Conservation (phyloP, 148 eudicot genomes). For the Diospyros lotus region DNA sequence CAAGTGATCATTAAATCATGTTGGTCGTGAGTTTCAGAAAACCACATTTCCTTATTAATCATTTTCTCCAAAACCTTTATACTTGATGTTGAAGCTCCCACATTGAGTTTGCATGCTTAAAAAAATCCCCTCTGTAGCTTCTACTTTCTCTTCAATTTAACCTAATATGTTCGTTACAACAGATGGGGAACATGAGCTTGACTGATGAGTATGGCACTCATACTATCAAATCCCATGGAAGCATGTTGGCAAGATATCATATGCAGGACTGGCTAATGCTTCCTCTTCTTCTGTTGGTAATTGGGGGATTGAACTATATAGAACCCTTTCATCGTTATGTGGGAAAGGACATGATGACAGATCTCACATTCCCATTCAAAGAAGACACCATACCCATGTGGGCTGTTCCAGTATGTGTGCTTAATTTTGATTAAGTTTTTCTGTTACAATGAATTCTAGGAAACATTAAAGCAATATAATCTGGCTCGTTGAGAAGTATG, state of each 20-base stretch:
- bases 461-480: too few species aligned
- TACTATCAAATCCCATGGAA: slow-evolving; percentile 20
- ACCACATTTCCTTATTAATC: neutral
- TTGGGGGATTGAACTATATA: slow-evolving; percentile 17
- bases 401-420: slow-evolving; percentile 34
- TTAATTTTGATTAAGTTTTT: neutral
- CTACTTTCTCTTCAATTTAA: too few species aligned
- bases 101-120: neutral
- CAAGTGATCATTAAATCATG: neutral
- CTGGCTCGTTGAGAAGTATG: too few species aligned
- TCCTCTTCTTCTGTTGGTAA: slow-evolving; percentile 19
- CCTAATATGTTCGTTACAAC: neutral
- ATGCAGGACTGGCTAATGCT: slow-evolving; percentile 41
- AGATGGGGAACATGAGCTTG: slow-evolving; percentile 11
- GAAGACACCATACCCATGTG: slow-evolving; percentile 33
- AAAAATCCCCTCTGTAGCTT: neutral
- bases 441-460: too few species aligned
- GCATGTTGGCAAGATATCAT: slow-evolving; percentile 23
- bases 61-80: neutral
- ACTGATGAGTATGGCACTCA: slow-evolving; percentile 7
- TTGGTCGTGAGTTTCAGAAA: neutral
- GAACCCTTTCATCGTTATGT: slow-evolving; percentile 44
- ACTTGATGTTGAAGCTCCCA: neutral
- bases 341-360: slow-evolving; percentile 29
- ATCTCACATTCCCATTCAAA: slow-evolving; percentile 31